phyloP scores from a whole-genome alignment of 768 basidiomycete genomes.

The Paxillus rubicundulus region DNA sequence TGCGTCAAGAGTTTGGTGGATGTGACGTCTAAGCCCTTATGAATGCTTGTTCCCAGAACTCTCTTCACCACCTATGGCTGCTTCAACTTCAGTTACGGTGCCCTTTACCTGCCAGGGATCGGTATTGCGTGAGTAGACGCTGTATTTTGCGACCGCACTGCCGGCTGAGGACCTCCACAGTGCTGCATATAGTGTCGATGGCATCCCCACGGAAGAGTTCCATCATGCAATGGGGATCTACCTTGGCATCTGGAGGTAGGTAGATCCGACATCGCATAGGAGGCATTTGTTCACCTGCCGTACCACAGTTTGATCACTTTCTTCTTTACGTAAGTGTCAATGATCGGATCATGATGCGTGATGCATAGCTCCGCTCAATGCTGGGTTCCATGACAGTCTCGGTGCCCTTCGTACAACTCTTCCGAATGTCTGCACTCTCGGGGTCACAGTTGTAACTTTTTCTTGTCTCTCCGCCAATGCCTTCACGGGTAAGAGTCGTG shows the following conservation, averaged over 20 bases:
- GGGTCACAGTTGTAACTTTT: slow-evolving; percentile 22
- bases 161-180: slow-evolving; percentile 10
- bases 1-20: slow-evolving; percentile 4
- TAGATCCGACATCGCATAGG: background rate
- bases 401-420: slow-evolving; percentile 26
- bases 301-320: slow-evolving; percentile 22
- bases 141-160: too few species aligned
- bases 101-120: slow-evolving; percentile 25
- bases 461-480: slow-evolving; percentile 22
- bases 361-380: background rate
- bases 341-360: too few species aligned
- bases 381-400: slow-evolving; percentile 8
- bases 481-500: slow-evolving; percentile 22
- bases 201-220: slow-evolving; percentile 24
- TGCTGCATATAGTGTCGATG: slow-evolving; percentile 23
- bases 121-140: slow-evolving; percentile 24
- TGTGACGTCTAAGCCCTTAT: background rate
- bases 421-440: slow-evolving; percentile 22
- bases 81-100: slow-evolving; percentile 29
- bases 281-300: background rate
- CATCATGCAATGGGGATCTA: slow-evolving; percentile 27
- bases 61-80: slow-evolving; percentile 30
- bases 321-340: slow-evolving; percentile 20
- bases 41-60: slow-evolving; percentile 8
- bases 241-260: slow-evolving; percentile 26